Conservation (phyloP, 2,329 filamentous ascomycete genomes). For the Cladobotryum mycophilum region DNA sequence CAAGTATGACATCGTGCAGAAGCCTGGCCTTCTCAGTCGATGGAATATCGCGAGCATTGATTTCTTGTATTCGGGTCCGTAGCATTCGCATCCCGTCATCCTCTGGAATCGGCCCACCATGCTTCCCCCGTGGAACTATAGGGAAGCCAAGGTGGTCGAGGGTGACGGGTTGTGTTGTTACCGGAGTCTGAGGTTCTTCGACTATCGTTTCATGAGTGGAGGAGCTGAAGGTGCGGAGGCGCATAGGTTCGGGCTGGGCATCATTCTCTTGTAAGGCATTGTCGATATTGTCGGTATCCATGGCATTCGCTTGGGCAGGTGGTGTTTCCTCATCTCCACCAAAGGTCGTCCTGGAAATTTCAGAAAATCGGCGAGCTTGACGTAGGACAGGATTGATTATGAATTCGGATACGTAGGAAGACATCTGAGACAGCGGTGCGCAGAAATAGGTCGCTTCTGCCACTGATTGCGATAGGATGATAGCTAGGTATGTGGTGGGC, state of each 20-base stretch:
- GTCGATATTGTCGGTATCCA: slow-evolving; percentile 22
- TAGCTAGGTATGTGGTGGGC: too few relatives aligned
- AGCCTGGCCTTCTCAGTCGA: slow-evolving; percentile 61
- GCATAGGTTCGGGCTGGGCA: slow-evolving; percentile 19
- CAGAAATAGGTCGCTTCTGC: background rate
- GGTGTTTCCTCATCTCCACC: slow-evolving; percentile 26
- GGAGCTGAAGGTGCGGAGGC: slow-evolving; percentile 25
- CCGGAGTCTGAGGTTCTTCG: slow-evolving; percentile 21
- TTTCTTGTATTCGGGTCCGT: slow-evolving; percentile 59
- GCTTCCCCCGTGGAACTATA: slow-evolving; percentile 21
- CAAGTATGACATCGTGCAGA: slow-evolving; percentile 65
- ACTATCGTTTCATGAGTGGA: slow-evolving; percentile 30
- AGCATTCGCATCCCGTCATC: slow-evolving; percentile 72
- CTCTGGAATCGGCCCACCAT: slow-evolving; percentile 49
- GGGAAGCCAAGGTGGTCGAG: slow-evolving; percentile 30
- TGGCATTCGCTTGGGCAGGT: slow-evolving; percentile 17
- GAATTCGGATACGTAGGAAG: slow-evolving; percentile 58
- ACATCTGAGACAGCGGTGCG: slow-evolving; percentile 38
- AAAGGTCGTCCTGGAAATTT: slow-evolving; percentile 37
- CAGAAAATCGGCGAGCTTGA: slow-evolving; percentile 59
- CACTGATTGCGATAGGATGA: background rate
- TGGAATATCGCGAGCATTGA: slow-evolving; percentile 56
- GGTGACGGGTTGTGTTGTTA: slow-evolving; percentile 17
- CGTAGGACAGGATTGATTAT: slow-evolving; percentile 60
- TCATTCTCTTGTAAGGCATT: slow-evolving; percentile 11